Evolutionary conservation across 2,329 filamentous ascomycete genomes (phyloP).

Genomic region (Tolypocladium inflatum): DNA sequence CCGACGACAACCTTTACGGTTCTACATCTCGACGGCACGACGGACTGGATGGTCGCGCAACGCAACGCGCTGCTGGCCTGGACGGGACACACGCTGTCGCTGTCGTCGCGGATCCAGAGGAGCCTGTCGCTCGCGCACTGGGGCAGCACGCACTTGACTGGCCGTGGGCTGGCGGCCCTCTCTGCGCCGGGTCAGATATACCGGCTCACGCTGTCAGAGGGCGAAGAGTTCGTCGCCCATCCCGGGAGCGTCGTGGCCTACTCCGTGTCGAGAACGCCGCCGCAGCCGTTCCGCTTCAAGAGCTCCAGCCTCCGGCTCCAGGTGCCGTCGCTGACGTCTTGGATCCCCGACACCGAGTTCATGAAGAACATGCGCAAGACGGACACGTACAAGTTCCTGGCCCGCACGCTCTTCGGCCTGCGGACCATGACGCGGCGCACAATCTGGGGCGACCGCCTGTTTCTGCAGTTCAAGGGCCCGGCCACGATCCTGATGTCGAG

Average conservation of each 20-base stretch:
- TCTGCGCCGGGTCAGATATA: slow-evolving; percentile 85
- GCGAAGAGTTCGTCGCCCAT: slow-evolving; percentile 86
- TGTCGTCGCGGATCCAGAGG: slow-evolving; percentile 66
- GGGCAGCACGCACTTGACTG: slow-evolving; percentile 84
- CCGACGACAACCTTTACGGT: slow-evolving; percentile 79
- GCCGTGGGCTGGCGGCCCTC: slow-evolving; percentile 76
- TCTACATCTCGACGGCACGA: slow-evolving; percentile 82
- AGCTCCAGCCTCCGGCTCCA: slow-evolving; percentile 68
- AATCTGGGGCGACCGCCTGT: slow-evolving; percentile 90
- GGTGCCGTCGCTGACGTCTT: slow-evolving; percentile 57
- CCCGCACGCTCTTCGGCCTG: slow-evolving; percentile 55
- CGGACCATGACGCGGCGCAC: slow-evolving; percentile 71
- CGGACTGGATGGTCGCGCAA: slow-evolving; percentile 91
- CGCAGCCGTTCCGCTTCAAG: slow-evolving; percentile 80
- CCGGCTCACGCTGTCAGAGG: slow-evolving; percentile 67
- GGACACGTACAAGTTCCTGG: slow-evolving; percentile 60
- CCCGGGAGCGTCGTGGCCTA: slow-evolving; percentile 91
- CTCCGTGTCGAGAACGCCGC: slow-evolving; percentile 61
- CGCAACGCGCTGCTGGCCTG: slow-evolving; percentile 85
- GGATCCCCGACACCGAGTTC: slow-evolving; percentile 63
- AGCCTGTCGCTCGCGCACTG: slow-evolving; percentile 74
- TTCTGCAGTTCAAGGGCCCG: slow-evolving; percentile 83
- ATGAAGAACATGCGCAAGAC: slow-evolving; percentile 64
- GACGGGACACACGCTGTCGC: slow-evolving; percentile 78
- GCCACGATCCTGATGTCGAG: slow-evolving; percentile 81